Conservation (phyloP, 2,329 filamentous ascomycete species). For the Fonsecaea nubica region DNA sequence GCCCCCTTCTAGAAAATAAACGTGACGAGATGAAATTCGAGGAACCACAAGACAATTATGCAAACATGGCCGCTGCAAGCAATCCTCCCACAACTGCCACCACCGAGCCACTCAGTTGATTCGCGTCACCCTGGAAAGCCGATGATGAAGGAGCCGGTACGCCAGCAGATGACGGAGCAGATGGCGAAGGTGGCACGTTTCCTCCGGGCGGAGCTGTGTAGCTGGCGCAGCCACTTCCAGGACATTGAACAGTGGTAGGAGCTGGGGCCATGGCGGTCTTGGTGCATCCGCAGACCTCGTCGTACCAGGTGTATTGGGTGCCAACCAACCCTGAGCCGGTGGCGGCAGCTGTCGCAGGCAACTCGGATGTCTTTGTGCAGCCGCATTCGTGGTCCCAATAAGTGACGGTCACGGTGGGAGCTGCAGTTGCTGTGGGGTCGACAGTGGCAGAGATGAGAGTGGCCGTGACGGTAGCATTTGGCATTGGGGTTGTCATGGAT, state of each 20-base stretch:
- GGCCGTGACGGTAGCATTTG: constrained; percentile 11
- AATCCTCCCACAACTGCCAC: constrained; percentile 23
- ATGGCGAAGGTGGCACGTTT: constrained; percentile 23
- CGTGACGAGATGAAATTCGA: constrained; percentile 9
- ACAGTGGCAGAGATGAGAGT: constrained; percentile 27
- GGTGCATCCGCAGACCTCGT: constrained; percentile 31
- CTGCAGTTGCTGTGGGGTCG: constrained; percentile 1
- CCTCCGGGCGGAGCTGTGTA: constrained; percentile 30
- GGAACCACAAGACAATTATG: constrained; percentile 10
- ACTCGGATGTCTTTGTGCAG: constrained; percentile 32
- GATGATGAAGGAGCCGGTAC: constrained; percentile 19
- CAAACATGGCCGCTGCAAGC: constrained; percentile 27
- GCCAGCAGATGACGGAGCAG: not conserved
- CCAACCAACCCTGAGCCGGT: constrained; percentile 24
- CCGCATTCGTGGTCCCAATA: constrained; percentile 35
- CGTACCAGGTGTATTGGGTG: constrained; percentile 35
- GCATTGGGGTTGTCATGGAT: constrained; percentile 3
- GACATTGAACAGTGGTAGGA: constrained; percentile 17
- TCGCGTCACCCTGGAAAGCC: constrained; percentile 32
- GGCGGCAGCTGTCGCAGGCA: constrained; percentile 23
- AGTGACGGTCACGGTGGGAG: constrained; percentile 33
- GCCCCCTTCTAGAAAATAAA: constrained; percentile 2
- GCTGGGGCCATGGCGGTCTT: constrained; percentile 33
- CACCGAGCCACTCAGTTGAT: constrained; percentile 22
- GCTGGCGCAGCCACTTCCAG: constrained; percentile 25